Evolutionary conservation across 2,329 filamentous ascomycete species (phyloP).

Genomic region (Talaromyces pinophilus): DNA sequence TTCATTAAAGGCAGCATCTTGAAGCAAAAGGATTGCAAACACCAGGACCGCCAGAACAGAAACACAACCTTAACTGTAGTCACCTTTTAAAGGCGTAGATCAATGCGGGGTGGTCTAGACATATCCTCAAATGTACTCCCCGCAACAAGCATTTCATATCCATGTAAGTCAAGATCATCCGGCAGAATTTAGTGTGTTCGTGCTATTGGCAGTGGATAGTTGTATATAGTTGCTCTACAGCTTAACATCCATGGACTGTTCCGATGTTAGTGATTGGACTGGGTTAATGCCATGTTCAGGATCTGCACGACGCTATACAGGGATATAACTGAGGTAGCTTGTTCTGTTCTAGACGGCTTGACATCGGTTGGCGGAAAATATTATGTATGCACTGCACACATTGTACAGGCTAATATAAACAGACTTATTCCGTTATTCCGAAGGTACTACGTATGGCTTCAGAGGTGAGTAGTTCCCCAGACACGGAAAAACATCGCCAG

Average conservation of each 20-base stretch:
- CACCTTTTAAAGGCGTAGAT: not conserved
- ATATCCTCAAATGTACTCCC: not conserved
- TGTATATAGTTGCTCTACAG: not conserved
- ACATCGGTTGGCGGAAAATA: not conserved
- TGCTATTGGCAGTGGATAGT: no score
- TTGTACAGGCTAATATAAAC: not conserved
- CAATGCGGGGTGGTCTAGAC: slow-evolving; percentile 1
- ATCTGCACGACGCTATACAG: not conserved
- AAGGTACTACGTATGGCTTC: not conserved
- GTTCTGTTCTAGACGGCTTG: not conserved
- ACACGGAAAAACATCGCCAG: not conserved
- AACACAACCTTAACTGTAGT: not conserved
- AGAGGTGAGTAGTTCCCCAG: not conserved
- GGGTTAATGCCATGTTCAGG: not conserved
- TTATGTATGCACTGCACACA: not conserved
- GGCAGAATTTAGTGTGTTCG: not conserved
- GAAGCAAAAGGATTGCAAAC: not conserved
- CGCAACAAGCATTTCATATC: not conserved
- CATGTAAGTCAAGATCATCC: not conserved
- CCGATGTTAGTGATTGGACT: not conserved
- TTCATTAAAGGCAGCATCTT: not conserved
- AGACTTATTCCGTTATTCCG: not conserved
- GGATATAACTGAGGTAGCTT: not conserved
- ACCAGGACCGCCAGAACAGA: no score
- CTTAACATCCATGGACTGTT: not conserved